Evolutionary conservation across 257 asterid species (phyloP), one percentile per base, ranked within the genome.

Genomic region (Coffea eugenioides): DNA sequence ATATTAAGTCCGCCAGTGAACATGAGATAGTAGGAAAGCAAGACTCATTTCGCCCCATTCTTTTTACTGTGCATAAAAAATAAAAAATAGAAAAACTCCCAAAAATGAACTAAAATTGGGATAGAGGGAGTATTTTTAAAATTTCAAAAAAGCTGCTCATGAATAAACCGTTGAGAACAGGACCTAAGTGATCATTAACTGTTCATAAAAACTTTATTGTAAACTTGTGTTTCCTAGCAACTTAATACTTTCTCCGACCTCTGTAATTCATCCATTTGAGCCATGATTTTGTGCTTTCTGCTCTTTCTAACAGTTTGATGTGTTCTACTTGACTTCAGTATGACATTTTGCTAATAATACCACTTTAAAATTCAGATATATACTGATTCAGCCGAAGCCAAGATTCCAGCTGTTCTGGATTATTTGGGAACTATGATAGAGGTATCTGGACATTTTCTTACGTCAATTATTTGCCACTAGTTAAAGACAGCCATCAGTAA

Each of bases 321-420:
- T 27, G 15, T 74, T 16, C 8, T 20, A 5, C 66, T 31, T 45
- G 51, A 18, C 52, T 46, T 7, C 18, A 52, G n/a, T 56, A 56
- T 39, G 52, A 74, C 21, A 13, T 34, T 23, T 61, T 80, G 45
- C 56, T 18, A 56, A 66, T 75, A 69, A 69, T 25, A 18, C 72
- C 41, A 64, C 65, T 82, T 69, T 52, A 77, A 51, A 73, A 68
- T 86, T 82, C 88, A 93, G 98, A 90, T 95, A 71, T 95, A 92
- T 79, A 90, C 87, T 46, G 92, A 89, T 39, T 95, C 99, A 82
- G 96, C 91, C 18, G 96, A 89, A 86, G 99, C 90, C 73, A 93
- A 95, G 90, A 92, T 95, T 81, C 92, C 97, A 68, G 97, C 98
- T 49, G 98, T 93, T 84, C 90, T 90, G 82, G 98, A 93, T 85